These are phyloP conservation scores for Fusarium sublunatum DNA, from an alignment of 2,329 filamentous ascomycete genomes.

Conservation along the genomic window DNA sequence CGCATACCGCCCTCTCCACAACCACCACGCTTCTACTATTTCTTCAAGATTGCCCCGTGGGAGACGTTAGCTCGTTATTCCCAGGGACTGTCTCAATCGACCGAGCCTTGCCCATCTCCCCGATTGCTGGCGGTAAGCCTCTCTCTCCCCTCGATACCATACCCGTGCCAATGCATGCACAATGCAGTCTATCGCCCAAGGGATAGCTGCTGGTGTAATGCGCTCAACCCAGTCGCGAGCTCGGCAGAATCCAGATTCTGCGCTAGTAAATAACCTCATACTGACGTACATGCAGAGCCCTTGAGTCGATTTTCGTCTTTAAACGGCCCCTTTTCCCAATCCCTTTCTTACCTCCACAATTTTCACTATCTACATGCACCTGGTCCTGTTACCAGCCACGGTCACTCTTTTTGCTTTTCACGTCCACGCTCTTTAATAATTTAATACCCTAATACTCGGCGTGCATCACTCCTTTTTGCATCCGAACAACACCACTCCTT, in stretches of 20 bases:
- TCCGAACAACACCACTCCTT: conserved; percentile 52
- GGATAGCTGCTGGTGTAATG: conserved; percentile 32
- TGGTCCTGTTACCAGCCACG: conserved; percentile 61
- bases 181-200: conserved; percentile 44
- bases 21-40: conserved; percentile 55
- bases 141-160: conserved; percentile 41
- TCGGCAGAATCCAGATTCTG: conserved; percentile 41
- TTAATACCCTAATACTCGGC: conserved; percentile 63
- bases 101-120: conserved; percentile 53
- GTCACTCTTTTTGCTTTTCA: conserved; percentile 66
- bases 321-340: conserved; percentile 59
- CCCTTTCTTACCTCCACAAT: conserved; percentile 52
- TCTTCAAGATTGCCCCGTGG: conserved; percentile 62
- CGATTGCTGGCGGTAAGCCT: conserved; percentile 65
- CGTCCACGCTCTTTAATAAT: conserved; percentile 70
- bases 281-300: conserved; percentile 55
- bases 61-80: conserved; percentile 75
- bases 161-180: conserved; percentile 44
- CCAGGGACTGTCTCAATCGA: conserved; percentile 61
- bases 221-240: conserved; percentile 11
- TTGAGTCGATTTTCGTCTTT: conserved; percentile 59
- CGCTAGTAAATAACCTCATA: conserved; percentile 39
- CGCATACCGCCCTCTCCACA: conserved; percentile 55
- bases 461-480: conserved; percentile 50
- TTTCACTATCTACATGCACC: conserved; percentile 55